Conservation (phyloP, 2,329 filamentous ascomycete genomes). For the Phialophora chinensis region DNA sequence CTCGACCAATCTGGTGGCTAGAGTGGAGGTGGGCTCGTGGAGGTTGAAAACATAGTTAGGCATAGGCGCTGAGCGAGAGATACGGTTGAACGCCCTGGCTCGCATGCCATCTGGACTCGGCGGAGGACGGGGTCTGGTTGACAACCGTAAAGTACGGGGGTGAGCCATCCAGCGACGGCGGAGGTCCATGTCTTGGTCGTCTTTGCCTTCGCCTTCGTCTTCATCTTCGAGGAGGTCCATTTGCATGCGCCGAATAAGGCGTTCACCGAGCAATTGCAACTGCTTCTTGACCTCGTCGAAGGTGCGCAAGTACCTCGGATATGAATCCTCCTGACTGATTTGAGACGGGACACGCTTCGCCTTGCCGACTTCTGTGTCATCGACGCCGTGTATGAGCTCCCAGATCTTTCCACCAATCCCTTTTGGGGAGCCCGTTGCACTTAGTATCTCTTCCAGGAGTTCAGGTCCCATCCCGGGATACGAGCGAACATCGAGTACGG, state of each 20-base stretch:
- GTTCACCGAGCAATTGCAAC: slow-evolving; percentile 69
- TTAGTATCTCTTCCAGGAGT: slow-evolving; percentile 71
- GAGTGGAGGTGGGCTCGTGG: slow-evolving; percentile 60
- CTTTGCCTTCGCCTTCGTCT: slow-evolving; percentile 43
- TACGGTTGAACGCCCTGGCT: slow-evolving; percentile 68
- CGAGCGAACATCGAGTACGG: slow-evolving; percentile 68
- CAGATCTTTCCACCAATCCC: slow-evolving; percentile 77
- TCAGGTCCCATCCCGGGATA: slow-evolving; percentile 68
- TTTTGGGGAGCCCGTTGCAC: slow-evolving; percentile 71
- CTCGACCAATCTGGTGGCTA: slow-evolving; percentile 72
- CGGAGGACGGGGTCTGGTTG: slow-evolving; percentile 69
- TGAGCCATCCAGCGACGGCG: slow-evolving; percentile 71
- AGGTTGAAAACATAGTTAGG: slow-evolving; percentile 76
- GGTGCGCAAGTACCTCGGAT: slow-evolving; percentile 69
- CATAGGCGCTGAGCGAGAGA: slow-evolving; percentile 75
- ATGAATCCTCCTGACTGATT: slow-evolving; percentile 95
- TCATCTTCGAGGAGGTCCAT: slow-evolving; percentile 70
- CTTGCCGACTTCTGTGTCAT: slow-evolving; percentile 73
- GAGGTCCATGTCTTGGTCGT: slow-evolving; percentile 18
- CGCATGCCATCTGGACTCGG: slow-evolving; percentile 61
- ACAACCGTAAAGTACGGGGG: slow-evolving; percentile 80
- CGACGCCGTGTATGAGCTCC: slow-evolving; percentile 80
- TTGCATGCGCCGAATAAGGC: slow-evolving; percentile 78
- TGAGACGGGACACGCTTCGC: slow-evolving; percentile 77
- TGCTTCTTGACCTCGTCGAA: slow-evolving; percentile 69